Evolutionary conservation across 495 filamentous ascomycete genomes (phyloP), one percentile per base, ranked within the genome.

Genomic region (Hypoxylon lienhwacheense): DNA sequence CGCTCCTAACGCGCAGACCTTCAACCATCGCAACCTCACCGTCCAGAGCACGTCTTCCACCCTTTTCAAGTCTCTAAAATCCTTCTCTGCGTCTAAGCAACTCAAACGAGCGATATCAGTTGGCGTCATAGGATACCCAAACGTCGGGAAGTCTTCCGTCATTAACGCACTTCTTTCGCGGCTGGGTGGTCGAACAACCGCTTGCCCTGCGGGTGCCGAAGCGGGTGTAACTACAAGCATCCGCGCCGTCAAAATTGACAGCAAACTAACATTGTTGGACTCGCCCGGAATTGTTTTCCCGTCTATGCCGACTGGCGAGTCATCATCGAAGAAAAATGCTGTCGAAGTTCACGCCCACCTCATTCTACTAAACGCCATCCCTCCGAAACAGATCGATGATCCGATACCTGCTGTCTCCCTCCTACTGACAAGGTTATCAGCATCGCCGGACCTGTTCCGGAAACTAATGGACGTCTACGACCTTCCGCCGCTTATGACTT

Each of bases 221-320:
- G 92, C 92, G 2, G 92, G 92, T 44, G 87, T 97, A 21, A 97
- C 92, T 7, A 97, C 92, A 34, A 85, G 79, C 58, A 79, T 96
- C 59, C 85, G 91, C 36, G 80, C 88, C 55, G 88, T 96, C 63
- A 97, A 97, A 73, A 82, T 97, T 50, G 92, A 97, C 73, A 92
- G 85, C 77, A 95, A 90, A 70, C 80, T 97, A 1, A 96, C 92
- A 64, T 77, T 97, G 22, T 86, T 97, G 59, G 92, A 97, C 72
- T 96, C 92, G 0, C 92, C 92, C 29, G 92, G 92, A 53, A 96
- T 97, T 55, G 89, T 97, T 39, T 96, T 96, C 79, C 91, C 92
- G 5, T 70, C 82, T 65, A 55, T 73, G 7, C 43, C 45, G 7
- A 41, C 64, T 5, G 26, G 58, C 54, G 57, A 55, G 19, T 34